phyloP scores from a whole-genome alignment of 805 yeast genomes.

The Schizosaccharomyces lindneri region DNA sequence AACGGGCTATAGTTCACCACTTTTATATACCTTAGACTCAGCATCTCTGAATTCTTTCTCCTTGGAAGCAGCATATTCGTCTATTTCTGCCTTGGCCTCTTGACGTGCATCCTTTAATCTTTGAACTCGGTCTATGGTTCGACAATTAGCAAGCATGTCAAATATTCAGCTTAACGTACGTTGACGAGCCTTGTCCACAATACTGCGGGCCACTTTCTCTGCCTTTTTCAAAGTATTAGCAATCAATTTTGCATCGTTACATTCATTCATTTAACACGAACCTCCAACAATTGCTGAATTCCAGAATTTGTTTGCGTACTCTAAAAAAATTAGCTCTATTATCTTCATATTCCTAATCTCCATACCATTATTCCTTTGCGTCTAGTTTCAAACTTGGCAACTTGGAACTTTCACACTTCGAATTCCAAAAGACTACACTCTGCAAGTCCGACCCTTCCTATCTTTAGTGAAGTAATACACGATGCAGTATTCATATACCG shows the following conservation, averaged over 20 bases:
- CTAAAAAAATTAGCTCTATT: constrained; percentile 7
- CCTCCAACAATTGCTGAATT: constrained; percentile 44
- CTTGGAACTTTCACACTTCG: no score
- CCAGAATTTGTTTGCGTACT: constrained; percentile 27
- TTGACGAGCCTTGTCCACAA: constrained; percentile 77
- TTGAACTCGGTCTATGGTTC: constrained; percentile 38
- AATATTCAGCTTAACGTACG: constrained; percentile 21
- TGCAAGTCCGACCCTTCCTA: no score
- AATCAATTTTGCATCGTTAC: neutral
- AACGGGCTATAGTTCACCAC: neutral
- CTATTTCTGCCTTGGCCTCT: constrained; percentile 78
- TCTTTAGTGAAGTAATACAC: no score
- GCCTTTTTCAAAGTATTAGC: constrained; percentile 23
- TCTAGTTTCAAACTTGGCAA: no score
- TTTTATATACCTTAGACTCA: constrained; percentile 27
- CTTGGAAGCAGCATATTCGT: constrained; percentile 59
- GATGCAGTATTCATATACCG: no score
- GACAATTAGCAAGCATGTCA: constrained; percentile 13
- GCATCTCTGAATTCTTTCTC: constrained; percentile 54
- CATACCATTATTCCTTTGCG: neutral
- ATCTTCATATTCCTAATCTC: neutral
- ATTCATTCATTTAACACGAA: constrained; percentile 11
- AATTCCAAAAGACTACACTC: no score
- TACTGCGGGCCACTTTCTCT: constrained; percentile 91
- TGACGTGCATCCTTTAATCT: constrained; percentile 81